Evolutionary conservation across 192 early-diverging fungal genomes (phyloP).

Genomic region (Obelidium mucronatum): DNA sequence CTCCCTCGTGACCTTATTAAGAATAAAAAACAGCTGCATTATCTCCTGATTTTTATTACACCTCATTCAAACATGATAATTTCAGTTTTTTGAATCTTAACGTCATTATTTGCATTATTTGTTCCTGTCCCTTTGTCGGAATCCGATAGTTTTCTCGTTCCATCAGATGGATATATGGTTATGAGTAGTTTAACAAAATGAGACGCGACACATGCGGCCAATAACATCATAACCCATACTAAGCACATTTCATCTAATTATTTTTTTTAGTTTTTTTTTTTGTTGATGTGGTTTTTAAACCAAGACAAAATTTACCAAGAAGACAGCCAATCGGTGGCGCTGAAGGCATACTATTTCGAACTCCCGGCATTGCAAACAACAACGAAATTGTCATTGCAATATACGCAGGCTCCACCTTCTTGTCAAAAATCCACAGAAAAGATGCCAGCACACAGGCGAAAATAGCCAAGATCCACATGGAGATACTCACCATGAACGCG

Average conservation of each 20-base stretch:
- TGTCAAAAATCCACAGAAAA: neutral
- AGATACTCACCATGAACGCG: neutral
- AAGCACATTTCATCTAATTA: too few relatives aligned
- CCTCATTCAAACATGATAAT: too few relatives aligned
- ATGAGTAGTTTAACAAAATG: neutral
- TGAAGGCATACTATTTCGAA: slow-evolving; percentile 4
- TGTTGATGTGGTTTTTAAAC: neutral
- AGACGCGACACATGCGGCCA: neutral
- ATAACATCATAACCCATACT: neutral
- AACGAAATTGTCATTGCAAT: neutral
- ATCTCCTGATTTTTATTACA: too few relatives aligned
- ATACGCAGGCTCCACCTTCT: neutral
- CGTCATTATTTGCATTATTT: too few relatives aligned
- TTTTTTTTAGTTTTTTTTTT: too few relatives aligned
- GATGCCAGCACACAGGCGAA: neutral
- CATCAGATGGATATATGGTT: too few relatives aligned
- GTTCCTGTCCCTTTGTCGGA: too few relatives aligned
- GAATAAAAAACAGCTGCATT: neutral
- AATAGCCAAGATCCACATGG: slow-evolving; percentile 10
- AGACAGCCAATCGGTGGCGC: slow-evolving; percentile 9
- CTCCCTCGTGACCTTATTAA: too few relatives aligned
- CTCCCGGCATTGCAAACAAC: slow-evolving; percentile 1
- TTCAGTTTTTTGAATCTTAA: too few relatives aligned
- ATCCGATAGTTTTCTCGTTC: too few relatives aligned
- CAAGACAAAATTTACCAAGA: slow-evolving; percentile 10